These are phyloP conservation scores for Arthrobotrys entomopaga DNA, from an alignment of 2,329 filamentous ascomycete genomes.

Conservation along the genomic window DNA sequence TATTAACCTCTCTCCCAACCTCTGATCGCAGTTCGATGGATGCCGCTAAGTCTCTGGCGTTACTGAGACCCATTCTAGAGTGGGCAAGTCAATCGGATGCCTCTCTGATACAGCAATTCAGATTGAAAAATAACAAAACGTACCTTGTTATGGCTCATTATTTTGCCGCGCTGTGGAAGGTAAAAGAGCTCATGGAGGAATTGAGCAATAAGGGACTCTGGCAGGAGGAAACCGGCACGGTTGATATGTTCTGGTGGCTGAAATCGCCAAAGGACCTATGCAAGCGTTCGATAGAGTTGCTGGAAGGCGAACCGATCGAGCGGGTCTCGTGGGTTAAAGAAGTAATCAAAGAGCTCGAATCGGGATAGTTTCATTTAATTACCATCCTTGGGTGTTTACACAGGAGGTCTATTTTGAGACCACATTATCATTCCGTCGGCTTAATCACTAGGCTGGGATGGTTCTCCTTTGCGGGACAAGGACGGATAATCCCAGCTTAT, in stretches of 20 bases:
- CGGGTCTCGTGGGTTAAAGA: conserved; percentile 27
- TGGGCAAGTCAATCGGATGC: conserved; percentile 25
- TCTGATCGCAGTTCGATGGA: conserved; percentile 1
- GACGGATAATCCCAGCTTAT: too few species aligned
- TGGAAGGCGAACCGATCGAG: conserved; percentile 26
- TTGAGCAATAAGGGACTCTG: conserved; percentile 28
- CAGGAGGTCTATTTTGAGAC: not conserved
- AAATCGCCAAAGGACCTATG: conserved; percentile 22
- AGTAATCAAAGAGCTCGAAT: conserved; percentile 27
- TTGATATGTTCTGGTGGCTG: conserved; percentile 47
- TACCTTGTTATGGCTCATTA: conserved; percentile 46
- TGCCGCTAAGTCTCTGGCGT: not conserved
- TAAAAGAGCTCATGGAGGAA: conserved; percentile 30
- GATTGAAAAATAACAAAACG: conserved; percentile 29
- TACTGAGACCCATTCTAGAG: conserved; percentile 31
- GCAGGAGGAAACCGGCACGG: conserved; percentile 15
- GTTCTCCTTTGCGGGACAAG: too few species aligned
- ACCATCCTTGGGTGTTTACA: too few species aligned
- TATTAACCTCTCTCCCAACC: conserved; percentile 2
- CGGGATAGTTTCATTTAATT: not conserved
- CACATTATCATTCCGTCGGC: too few species aligned
- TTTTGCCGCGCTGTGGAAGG: conserved; percentile 42
- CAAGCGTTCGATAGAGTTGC: conserved; percentile 23
- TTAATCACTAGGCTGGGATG: too few species aligned
- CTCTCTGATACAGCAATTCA: conserved; percentile 18